Evolutionary conservation across 768 basidiomycete species (phyloP).

Genomic region (Dentipellis fragilis): DNA sequence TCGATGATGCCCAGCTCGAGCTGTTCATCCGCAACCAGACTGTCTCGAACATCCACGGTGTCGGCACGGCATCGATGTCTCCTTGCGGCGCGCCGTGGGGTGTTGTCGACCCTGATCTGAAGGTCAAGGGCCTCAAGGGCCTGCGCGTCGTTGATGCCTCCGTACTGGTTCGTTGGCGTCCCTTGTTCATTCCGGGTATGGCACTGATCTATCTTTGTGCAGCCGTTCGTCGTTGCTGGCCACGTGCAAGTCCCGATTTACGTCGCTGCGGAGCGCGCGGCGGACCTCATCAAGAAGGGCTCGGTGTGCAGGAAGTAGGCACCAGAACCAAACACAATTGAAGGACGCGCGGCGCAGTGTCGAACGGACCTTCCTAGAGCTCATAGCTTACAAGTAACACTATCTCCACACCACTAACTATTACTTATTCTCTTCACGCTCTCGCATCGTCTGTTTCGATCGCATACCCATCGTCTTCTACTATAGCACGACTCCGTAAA

Average conservation of each 20-base stretch:
- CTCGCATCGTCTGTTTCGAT: too few species aligned
- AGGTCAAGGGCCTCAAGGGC: slow-evolving; percentile 7
- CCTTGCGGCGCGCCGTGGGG: neutral
- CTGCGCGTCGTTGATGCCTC: slow-evolving; percentile 9
- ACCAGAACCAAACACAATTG: too few species aligned
- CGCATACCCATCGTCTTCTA: too few species aligned
- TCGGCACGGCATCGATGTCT: slow-evolving; percentile 4
- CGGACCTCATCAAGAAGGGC: neutral
- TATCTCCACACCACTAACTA: too few species aligned
- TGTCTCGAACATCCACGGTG: slow-evolving; percentile 5
- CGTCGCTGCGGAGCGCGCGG: neutral
- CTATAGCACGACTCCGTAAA: too few species aligned
- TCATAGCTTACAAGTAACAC: too few species aligned
- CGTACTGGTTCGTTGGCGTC: slow-evolving; percentile 1
- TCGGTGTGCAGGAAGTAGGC: neutral
- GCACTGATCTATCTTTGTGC: neutral
- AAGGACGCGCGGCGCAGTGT: too few species aligned
- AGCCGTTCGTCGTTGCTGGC: neutral
- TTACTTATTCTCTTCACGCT: too few species aligned
- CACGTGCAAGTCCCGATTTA: neutral
- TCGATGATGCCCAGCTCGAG: slow-evolving; percentile 6
- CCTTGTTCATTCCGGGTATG: neutral
- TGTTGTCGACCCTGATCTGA: slow-evolving; percentile 10
- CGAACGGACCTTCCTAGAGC: too few species aligned
- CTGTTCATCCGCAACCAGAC: slow-evolving; percentile 2